Base-by-base conservation (phyloP, 2,329 filamentous ascomycete genomes). In the Neofusicoccum sp. region DNA sequence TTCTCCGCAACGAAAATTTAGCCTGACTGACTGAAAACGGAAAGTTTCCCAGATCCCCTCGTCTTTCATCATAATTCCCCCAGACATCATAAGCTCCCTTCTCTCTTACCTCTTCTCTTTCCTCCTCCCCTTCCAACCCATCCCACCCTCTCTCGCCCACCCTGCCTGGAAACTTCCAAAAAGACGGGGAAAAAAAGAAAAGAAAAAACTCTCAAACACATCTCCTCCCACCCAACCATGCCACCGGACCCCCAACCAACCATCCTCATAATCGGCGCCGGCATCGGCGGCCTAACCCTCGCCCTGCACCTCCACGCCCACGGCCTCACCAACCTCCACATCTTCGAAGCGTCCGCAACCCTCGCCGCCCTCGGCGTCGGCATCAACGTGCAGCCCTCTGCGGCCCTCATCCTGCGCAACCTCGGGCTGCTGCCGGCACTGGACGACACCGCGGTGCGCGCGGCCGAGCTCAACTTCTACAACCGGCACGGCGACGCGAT, bases 231-330 rank as follows among this genome's bases (percentile, higher is more conserved):
- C 16, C 20, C 41, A 14, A 47, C 4, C 24, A 5, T 24, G 2
- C 26, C 49, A 7, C 49, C 34, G 20, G 8, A 11, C 12, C 38
- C 53, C 6, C 53, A 36, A 5, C 53, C 53, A 33, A 57, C 38
- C 9, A 57, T 76, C 66, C 73, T 89, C 62, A 87, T 89, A 61
- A 73, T 89, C 44, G 87, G 87, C 31, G 84, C 83, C 7, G 87
- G 87, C 47, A 83, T 86, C 33, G 89, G 89, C 68, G 87, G 86
- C 38, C 81, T 82, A 34, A 86, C 84, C 24, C 88, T 86, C 0
- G 87, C 86, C 20, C 84, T 86, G 62, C 81, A 88, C 63, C 79
- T 88, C 68, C 53, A 57, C 53, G 53, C 53, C 28, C 5, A 33
- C 3, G 49, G 49, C 34, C 73, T 76, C 63, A 76, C 67, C n/a